These are phyloP conservation scores for Piper longum DNA, from an alignment of 164 flowering plant genomes.

Conservation along the genomic window DNA sequence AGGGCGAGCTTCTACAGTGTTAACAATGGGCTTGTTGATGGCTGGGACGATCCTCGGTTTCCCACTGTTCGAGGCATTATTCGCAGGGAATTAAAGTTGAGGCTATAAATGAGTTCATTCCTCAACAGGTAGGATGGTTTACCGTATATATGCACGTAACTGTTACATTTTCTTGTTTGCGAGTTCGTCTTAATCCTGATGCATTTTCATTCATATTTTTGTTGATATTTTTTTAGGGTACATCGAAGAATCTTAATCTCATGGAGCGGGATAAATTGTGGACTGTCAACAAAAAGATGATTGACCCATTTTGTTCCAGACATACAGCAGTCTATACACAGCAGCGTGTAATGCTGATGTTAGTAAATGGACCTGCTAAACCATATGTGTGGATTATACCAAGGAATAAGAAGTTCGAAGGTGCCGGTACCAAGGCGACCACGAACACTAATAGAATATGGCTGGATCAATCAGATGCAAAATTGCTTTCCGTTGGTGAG, in stretches of 20 bases:
- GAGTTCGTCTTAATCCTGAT: neutral
- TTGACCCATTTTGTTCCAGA: constrained; percentile 95
- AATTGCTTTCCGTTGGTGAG: constrained; percentile 46
- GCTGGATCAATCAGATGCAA: constrained; percentile 76
- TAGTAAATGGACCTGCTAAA: constrained; percentile 68
- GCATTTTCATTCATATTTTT: neutral
- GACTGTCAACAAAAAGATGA: constrained; percentile 86
- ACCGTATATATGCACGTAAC: neutral
- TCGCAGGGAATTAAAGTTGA: constrained; percentile 76
- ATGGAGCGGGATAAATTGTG: constrained; percentile 99
- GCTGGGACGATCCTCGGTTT: constrained; percentile 99
- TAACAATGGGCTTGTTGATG: constrained; percentile 77
- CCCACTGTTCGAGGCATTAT: constrained; percentile 95
- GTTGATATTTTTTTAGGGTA: constrained; percentile 38
- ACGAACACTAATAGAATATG: constrained; percentile 63
- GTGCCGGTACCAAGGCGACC: constrained; percentile 79
- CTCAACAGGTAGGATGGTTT: constrained; percentile 54
- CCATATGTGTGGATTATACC: constrained; percentile 75
- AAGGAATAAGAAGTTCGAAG: constrained; percentile 72
- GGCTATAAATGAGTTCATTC: constrained; percentile 76
- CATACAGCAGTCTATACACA: constrained; percentile 81
- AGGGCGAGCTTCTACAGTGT: constrained; percentile 97
- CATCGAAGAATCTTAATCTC: constrained; percentile 92
- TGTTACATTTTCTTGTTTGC: too few relatives aligned
- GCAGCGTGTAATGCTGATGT: constrained; percentile 42